Evolutionary conservation across 139 green algal genomes (phyloP).

Genomic region (Chlamydomonas sp.): DNA sequence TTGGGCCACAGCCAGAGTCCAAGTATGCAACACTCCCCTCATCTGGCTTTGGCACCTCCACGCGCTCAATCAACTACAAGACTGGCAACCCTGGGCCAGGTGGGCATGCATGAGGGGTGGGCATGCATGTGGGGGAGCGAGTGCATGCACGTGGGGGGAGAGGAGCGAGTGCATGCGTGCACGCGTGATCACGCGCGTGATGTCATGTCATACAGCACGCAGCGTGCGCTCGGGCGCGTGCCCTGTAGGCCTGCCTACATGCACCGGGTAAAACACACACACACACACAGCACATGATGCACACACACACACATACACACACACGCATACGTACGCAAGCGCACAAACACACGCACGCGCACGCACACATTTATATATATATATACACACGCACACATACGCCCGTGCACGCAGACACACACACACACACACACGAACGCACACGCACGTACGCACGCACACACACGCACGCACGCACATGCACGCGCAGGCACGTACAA

Average conservation of each 20-base stretch:
- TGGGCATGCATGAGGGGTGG: no score
- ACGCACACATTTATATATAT: no score
- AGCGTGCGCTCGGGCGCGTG: background rate
- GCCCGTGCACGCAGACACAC: no score
- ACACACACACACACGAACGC: no score
- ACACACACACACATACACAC: background rate
- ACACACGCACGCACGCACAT: no score
- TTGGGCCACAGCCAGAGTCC: constrained; percentile 37
- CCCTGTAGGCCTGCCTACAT: background rate
- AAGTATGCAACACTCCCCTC: constrained; percentile 20
- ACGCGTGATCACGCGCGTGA: constrained; percentile 21
- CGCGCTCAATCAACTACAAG: constrained; percentile 6
- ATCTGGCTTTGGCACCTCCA: constrained; percentile 38
- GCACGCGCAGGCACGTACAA: constrained; percentile 39
- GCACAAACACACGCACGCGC: no score
- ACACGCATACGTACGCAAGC: no score
- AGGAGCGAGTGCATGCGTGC: no score
- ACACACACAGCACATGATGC: no score
- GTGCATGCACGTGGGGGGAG: no score
- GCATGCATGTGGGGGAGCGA: no score
- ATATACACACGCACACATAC: background rate
- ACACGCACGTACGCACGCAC: constrained; percentile 1
- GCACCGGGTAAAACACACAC: no score
- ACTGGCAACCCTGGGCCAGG: constrained; percentile 24
- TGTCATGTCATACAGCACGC: background rate